Conservation (phyloP, 2,329 filamentous ascomycete species). For the Stenocarpella maydis region DNA sequence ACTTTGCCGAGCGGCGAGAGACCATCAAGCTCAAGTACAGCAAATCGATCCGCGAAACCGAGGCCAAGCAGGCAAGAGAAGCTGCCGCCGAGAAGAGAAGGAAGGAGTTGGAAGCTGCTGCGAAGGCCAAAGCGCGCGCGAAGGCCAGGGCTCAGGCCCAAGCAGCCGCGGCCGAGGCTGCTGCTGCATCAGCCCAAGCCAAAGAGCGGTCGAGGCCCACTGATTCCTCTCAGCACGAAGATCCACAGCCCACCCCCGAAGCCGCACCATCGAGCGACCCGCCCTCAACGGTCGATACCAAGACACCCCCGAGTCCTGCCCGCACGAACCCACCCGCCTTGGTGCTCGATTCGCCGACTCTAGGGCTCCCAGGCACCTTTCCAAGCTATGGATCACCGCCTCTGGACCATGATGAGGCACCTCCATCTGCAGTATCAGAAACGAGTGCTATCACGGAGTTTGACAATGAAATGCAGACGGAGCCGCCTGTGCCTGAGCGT, state of each 20-base stretch:
- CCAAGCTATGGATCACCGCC: constrained; percentile 50
- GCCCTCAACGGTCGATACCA: constrained; percentile 32
- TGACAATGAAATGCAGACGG: constrained; percentile 75
- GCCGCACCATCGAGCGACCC: constrained; percentile 29
- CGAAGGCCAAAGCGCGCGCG: constrained; percentile 51
- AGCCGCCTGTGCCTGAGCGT: constrained; percentile 51
- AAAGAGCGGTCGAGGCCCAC: constrained; percentile 20
- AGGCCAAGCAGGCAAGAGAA: constrained; percentile 65
- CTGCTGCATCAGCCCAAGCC: constrained; percentile 28
- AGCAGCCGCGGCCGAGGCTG: constrained; percentile 39
- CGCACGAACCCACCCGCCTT: constrained; percentile 31
- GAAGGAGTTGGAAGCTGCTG: constrained; percentile 58
- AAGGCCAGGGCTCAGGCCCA: constrained; percentile 45
- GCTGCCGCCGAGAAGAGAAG: constrained; percentile 62
- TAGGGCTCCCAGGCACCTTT: constrained; percentile 73
- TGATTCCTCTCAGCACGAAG: not conserved
- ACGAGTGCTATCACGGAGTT: constrained; percentile 73
- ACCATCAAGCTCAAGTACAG: constrained; percentile 87
- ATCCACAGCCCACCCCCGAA: constrained; percentile 13
- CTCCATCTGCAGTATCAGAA: constrained; percentile 66
- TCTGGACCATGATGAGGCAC: constrained; percentile 55
- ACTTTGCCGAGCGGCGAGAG: constrained; percentile 84
- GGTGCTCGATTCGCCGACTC: constrained; percentile 66
- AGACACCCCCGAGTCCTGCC: constrained; percentile 4
- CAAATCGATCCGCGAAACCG: constrained; percentile 79